Percentiles rank a stretch among this genome's conserved stretches.
These are phyloP conservation scores for Paramecium sonneborni DNA, from an alignment of 73 alveolate species.

Conservation along the genomic window DNA sequence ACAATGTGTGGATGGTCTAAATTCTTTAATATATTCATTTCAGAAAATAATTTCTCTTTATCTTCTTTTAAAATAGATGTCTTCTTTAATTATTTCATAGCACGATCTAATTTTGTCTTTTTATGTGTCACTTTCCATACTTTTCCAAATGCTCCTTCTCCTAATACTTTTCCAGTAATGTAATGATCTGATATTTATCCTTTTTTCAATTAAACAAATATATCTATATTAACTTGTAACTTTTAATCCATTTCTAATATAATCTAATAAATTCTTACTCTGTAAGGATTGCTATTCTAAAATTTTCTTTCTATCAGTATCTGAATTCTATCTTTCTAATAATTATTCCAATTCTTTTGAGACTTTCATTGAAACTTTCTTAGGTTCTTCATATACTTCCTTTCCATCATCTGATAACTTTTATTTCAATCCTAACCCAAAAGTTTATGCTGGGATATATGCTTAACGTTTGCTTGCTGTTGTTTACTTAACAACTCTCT, in stretches of 20 bases:
- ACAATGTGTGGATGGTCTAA: constrained; percentile 93
- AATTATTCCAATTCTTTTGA: constrained; percentile 53
- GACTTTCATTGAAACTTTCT: constrained; percentile 28
- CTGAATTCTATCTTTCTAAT: constrained; percentile 42
- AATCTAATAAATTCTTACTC: neutral
- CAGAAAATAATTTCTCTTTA: constrained; percentile 68
- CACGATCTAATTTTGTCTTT: constrained; percentile 74
- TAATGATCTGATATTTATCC: constrained; percentile 55
- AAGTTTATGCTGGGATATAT: constrained; percentile 30
- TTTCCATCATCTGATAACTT: constrained; percentile 19
- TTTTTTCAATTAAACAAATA: constrained; percentile 50
- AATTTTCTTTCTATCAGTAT: constrained; percentile 52
- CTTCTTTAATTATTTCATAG: constrained; percentile 90
- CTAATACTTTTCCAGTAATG: constrained; percentile 56
- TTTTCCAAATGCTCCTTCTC: constrained; percentile 82
- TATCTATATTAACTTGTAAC: constrained; percentile 32
- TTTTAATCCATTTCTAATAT: neutral
- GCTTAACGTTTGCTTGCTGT: constrained; percentile 18
- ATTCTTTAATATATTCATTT: constrained; percentile 83
- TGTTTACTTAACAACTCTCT: constrained; percentile 8
- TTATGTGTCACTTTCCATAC: constrained; percentile 90
- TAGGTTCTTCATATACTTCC: constrained; percentile 48
- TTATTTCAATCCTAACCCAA: constrained; percentile 29
- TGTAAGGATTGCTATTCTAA: neutral
- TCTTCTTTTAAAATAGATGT: constrained; percentile 67